Conservation (phyloP, 192 early-diverging fungal genomes). For the Coemansia sp. region DNA sequence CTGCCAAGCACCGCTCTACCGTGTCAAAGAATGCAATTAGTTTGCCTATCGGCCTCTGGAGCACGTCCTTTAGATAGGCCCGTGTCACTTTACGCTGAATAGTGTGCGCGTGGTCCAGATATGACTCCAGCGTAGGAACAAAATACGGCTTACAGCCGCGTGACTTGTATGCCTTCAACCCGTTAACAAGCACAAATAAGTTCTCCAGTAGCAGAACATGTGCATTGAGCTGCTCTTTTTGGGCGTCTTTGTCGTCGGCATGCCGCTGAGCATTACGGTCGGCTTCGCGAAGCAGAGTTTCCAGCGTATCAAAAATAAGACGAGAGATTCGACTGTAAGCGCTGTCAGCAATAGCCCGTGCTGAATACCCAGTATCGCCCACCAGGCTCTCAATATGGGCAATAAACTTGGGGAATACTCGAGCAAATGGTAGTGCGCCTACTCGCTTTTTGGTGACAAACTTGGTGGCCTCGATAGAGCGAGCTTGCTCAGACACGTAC, state of each 20-base stretch:
- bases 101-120: constrained; percentile 79
- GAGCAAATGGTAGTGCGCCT: constrained; percentile 86
- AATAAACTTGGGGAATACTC: constrained; percentile 86
- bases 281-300: constrained; percentile 74
- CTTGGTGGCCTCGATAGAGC: constrained; percentile 88
- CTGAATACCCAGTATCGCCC: constrained; percentile 58
- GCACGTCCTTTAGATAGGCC: constrained; percentile 84
- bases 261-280: constrained; percentile 57
- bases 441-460: constrained; percentile 80
- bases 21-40: constrained; percentile 96
- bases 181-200: constrained; percentile 89
- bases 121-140: constrained; percentile 48
- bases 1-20: constrained; percentile 78
- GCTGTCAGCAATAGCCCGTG: constrained; percentile 67
- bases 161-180: constrained; percentile 72
- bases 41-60: constrained; percentile 82
- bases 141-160: constrained; percentile 61
- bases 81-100: constrained; percentile 77
- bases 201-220: constrained; percentile 89
- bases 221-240: constrained; percentile 82
- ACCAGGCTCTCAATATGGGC: constrained; percentile 61
- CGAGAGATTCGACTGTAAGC: constrained; percentile 82
- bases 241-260: constrained; percentile 76
- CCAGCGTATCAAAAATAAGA: constrained; percentile 82
- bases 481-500: constrained; percentile 85